These are phyloP conservation scores for Protomyces pachydermus DNA, from an alignment of 1,139 yeast genomes.

Conservation along the genomic window DNA sequence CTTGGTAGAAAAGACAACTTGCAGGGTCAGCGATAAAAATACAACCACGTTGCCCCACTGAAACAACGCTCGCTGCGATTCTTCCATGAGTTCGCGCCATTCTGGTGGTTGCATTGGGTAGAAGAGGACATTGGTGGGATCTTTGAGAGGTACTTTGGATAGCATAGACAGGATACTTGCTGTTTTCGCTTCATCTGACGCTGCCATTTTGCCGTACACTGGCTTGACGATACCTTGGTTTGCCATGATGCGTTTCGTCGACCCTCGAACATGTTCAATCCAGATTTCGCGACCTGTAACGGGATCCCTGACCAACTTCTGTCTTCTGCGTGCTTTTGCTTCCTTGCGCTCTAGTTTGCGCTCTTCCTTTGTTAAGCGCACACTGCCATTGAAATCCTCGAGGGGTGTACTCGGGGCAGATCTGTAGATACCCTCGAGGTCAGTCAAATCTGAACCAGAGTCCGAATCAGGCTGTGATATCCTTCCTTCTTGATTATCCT, in stretches of 20 bases:
- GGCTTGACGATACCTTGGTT: slow-evolving; percentile 15
- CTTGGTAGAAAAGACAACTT: slow-evolving; percentile 2
- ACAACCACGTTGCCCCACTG: slow-evolving; percentile 16
- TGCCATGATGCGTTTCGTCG: slow-evolving; percentile 3
- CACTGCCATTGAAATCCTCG: background rate
- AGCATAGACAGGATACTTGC: slow-evolving; percentile 9
- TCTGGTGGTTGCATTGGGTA: slow-evolving; percentile 27
- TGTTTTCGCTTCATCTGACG: slow-evolving; percentile 1
- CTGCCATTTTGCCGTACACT: background rate
- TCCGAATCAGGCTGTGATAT: background rate
- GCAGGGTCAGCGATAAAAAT: slow-evolving; percentile 4
- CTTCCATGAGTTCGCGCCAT: slow-evolving; percentile 14
- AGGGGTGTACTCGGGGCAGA: background rate
- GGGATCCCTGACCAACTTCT: slow-evolving; percentile 20
- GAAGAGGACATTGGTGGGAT: slow-evolving; percentile 25
- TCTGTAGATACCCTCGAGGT: slow-evolving; percentile 15
- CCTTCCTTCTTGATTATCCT: background rate
- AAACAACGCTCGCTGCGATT: slow-evolving; percentile 10
- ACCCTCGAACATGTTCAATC: slow-evolving; percentile 20
- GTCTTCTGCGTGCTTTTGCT: slow-evolving; percentile 4
- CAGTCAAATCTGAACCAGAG: background rate
- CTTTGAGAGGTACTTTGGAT: slow-evolving; percentile 23
- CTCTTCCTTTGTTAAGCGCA: slow-evolving; percentile 9
- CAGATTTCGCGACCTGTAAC: slow-evolving; percentile 16
- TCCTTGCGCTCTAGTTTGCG: slow-evolving; percentile 7